Evolutionary conservation across 192 early-diverging fungal genomes (phyloP), one percentile per base, ranked within the genome.

Genomic region (Ambispora gerdemannii): DNA sequence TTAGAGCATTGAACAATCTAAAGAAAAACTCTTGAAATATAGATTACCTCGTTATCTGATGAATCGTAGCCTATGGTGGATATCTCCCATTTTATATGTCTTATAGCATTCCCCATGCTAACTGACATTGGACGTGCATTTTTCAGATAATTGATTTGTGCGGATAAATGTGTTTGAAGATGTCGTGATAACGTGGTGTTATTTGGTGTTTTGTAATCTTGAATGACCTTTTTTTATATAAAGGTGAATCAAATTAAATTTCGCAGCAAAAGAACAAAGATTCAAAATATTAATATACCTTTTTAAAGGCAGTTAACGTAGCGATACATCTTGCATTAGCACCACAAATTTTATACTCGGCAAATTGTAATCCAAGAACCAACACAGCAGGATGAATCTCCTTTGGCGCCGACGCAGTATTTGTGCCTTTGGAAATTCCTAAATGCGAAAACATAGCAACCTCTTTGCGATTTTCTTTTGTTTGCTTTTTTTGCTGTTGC

Each of bases 101-200:
- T 85, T 66, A 98, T 95, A 24, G 93, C 92, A 24, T 90, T 93
- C 68, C 90, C 89, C 95, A 99, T 97, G 75, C 91, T 91, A 31
- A 93, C 86, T n/a, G 92, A 91, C 84, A 98, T 87, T 4, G 89
- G 84, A 28, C 97, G 88, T 59, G 87, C 88, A 52, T 87, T 87
- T 28, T 89, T 84, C 49, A 99, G 76, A 71, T 94, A 96, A 67
- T 88, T 91, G 72, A 98, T 93, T 72, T 99, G 96, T 56, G 91
- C 89, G 73, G 89, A 88, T 52, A 99, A 71, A 68, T 96, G 84
- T 25, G 83, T 86, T 32, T 83, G 89, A 70, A 99, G 85, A 76
- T 93, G 83, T 56, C 95, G 79, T 33, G 87, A 85, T 50, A 99
- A 84, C 0, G 91, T 86, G 0, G 84, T 88, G 66, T 90, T 86